Conservation (phyloP, 805 yeast species). For the Dipodascus albidus region DNA sequence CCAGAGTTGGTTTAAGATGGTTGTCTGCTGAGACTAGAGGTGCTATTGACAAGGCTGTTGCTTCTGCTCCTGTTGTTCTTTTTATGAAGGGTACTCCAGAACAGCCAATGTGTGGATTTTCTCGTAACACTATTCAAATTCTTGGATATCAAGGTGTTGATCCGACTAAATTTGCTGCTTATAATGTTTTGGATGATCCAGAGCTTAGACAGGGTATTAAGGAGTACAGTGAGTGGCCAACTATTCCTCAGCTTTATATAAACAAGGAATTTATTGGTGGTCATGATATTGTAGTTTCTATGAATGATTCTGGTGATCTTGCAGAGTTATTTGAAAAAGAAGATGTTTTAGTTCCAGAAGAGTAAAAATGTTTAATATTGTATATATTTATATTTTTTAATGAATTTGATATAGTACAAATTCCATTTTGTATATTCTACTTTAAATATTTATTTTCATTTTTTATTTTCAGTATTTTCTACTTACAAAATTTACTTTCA, state of each 20-base stretch:
- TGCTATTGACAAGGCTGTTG: constrained; percentile 80
- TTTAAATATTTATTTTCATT: too few relatives aligned
- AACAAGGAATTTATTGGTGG: constrained; percentile 90
- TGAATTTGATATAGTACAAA: too few relatives aligned
- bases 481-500: too few relatives aligned
- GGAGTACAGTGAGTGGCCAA: constrained; percentile 96
- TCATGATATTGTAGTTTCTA: constrained; percentile 84
- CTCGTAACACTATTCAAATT: constrained; percentile 86
- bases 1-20: constrained; percentile 27
- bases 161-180: constrained; percentile 93
- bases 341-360: constrained; percentile 71
- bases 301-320: constrained; percentile 82
- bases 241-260: constrained; percentile 92
- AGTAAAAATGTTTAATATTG: constrained; percentile 17
- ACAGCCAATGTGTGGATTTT: constrained; percentile 95
- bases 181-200: constrained; percentile 87
- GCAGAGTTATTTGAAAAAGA: constrained; percentile 72
- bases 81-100: constrained; percentile 99
- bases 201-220: constrained; percentile 93
- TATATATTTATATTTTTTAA: too few relatives aligned
- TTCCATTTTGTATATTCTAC: too few relatives aligned
- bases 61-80: constrained; percentile 85
- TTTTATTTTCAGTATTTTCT: too few relatives aligned
- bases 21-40: constrained; percentile 67
- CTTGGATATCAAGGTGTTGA: constrained; percentile 96